These are phyloP conservation scores for Poterioochromonas sp. DNA, from an alignment of 352 stramenopile genomes.

Conservation along the genomic window DNA sequence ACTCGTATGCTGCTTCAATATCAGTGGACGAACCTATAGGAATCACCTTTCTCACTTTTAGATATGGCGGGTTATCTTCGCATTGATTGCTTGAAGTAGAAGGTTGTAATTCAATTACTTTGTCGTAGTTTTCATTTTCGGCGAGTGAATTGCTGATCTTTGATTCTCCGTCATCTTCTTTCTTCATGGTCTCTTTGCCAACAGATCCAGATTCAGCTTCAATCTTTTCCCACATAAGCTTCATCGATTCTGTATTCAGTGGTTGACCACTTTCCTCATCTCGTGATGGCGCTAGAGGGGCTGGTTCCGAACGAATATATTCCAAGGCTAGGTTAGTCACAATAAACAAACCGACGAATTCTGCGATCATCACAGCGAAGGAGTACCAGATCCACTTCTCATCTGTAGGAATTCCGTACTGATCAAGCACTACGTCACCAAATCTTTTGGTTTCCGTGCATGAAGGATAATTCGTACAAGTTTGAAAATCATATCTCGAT, in stretches of 20 bases:
- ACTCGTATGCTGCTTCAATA: too few relatives aligned
- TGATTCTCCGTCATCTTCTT: too few relatives aligned
- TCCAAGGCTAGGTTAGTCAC: slow-evolving; percentile 31
- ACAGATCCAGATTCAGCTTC: too few relatives aligned
- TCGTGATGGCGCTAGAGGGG: background rate
- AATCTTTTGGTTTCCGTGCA: slow-evolving; percentile 13
- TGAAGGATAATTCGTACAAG: background rate
- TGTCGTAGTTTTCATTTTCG: too few relatives aligned
- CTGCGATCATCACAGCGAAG: slow-evolving; percentile 35
- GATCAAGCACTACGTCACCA: slow-evolving; percentile 35
- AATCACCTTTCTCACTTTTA: too few relatives aligned
- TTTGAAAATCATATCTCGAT: slow-evolving; percentile 13
- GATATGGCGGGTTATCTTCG: too few relatives aligned
- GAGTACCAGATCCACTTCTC: slow-evolving; percentile 33
- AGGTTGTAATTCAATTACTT: too few relatives aligned
- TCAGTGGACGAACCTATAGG: too few relatives aligned
- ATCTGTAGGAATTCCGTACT: slow-evolving; percentile 36
- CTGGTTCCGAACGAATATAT: slow-evolving; percentile 31
- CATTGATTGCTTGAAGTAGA: too few relatives aligned
- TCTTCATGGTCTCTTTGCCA: too few relatives aligned
- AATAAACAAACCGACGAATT: slow-evolving; percentile 35
- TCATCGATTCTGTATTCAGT: background rate
- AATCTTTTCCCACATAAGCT: too few relatives aligned
- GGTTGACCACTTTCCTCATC: background rate
- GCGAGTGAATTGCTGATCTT: too few relatives aligned